Percentiles rank a stretch among this genome's conserved stretches.
These are phyloP conservation scores for Clitocybe nebularis DNA, from an alignment of 1,284 basidiomycete species.

Conservation along the genomic window DNA sequence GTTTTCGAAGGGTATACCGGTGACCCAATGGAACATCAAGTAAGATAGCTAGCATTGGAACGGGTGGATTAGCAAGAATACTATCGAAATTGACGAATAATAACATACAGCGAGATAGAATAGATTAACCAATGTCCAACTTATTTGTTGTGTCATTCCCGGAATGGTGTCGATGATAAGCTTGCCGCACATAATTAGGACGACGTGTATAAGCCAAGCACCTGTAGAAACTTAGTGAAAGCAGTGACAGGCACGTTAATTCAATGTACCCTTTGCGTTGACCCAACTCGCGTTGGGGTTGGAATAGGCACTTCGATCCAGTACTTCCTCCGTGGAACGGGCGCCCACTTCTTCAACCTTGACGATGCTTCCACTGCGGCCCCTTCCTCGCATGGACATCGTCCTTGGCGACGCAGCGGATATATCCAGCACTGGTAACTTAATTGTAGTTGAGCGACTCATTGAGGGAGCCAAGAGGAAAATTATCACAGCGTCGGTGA, in stretches of 20 bases:
- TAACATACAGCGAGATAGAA: constrained; percentile 84
- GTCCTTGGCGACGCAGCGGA: constrained; percentile 24
- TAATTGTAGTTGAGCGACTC: constrained; percentile 44
- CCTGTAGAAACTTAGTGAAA: constrained; percentile 43
- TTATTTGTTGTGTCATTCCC: constrained; percentile 89
- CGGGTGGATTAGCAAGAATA: constrained; percentile 7
- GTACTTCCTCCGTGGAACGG: constrained; percentile 71
- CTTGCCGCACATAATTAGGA: constrained; percentile 89
- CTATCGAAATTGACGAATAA: no score
- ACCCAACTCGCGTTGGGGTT: constrained; percentile 99
- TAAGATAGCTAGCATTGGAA: constrained; percentile 67
- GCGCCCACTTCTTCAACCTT: constrained; percentile 87
- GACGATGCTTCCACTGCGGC: constrained; percentile 76
- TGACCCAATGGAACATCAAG: constrained; percentile 98
- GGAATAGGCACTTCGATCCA: constrained; percentile 79
- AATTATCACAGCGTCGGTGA: no score
- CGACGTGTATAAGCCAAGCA: constrained; percentile 96
- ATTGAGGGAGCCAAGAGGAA: no score
- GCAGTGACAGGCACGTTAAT: constrained; percentile 1
- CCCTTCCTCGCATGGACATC: constrained; percentile 45
- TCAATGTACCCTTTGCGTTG: constrained; percentile 84
- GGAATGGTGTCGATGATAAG: constrained; percentile 93
- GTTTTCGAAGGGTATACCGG: constrained; percentile 93
- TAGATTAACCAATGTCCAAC: constrained; percentile 95
- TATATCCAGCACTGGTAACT: constrained; percentile 45